These are phyloP conservation scores for Lactuca sativa DNA, from an alignment of 129 eudicot species.

Conservation along the genomic window DNA sequence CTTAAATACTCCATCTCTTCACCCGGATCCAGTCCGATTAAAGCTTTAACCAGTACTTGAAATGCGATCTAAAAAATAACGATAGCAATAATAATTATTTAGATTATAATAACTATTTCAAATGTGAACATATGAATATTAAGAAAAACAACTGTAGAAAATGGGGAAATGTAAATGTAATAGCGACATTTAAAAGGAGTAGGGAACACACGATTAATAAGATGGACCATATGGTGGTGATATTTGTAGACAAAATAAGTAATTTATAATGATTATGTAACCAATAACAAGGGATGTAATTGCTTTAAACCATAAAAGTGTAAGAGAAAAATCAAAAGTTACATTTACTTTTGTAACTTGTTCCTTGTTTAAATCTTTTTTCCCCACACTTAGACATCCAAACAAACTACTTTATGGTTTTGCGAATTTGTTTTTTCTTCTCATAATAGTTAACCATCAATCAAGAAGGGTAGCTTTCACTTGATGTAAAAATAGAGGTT, in stretches of 20 bases:
- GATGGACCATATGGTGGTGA: conserved; percentile 44
- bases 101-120: background rate
- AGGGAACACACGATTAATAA: conserved; percentile 32
- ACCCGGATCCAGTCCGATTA: conserved; percentile 79
- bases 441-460: conserved; percentile 10
- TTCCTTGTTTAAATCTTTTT: conserved; percentile 24
- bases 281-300: conserved; percentile 44
- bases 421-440: conserved; percentile 30
- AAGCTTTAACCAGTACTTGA: conserved; percentile 80
- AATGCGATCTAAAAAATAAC: conserved; percentile 67
- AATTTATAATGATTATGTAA: conserved; percentile 33
- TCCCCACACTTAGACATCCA: conserved; percentile 33
- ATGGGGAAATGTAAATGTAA: conserved; percentile 9
- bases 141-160: conserved; percentile 14
- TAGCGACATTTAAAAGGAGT: conserved; percentile 29
- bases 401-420: conserved; percentile 36
- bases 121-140: conserved; percentile 11
- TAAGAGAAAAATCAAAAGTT: conserved; percentile 40
- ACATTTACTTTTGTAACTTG: conserved; percentile 41
- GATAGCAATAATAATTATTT: background rate
- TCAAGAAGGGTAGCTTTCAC: background rate
- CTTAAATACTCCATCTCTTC: conserved; percentile 75
- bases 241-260: conserved; percentile 41
- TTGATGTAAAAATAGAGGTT: background rate
- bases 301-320: conserved; percentile 38